phyloP scores from a whole-genome alignment of 441 rosid species.

The Gossypium schwendimanii region DNA sequence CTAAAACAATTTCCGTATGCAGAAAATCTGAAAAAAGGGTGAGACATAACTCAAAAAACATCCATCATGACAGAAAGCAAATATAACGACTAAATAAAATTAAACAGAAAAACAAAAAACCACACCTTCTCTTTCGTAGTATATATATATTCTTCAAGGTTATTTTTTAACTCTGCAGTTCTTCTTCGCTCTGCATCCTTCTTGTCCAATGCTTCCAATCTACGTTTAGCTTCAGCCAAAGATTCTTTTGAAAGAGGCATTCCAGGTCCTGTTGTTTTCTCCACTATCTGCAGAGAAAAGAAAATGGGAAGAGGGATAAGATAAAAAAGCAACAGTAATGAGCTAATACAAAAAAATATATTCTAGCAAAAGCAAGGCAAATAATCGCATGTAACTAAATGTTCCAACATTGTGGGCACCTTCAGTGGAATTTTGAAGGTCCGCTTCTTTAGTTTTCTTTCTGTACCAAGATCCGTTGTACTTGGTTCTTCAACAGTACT shows the following conservation, averaged over 20 bases:
- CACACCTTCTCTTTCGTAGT: constrained; percentile 93
- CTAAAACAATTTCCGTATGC: not conserved
- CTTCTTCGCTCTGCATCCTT: constrained; percentile 82
- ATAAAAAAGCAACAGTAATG: not conserved
- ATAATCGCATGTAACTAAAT: not conserved
- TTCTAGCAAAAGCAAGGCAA: not conserved
- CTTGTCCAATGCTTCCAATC: constrained; percentile 72
- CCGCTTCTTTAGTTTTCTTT: constrained; percentile 70
- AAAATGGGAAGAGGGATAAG: constrained; percentile 1
- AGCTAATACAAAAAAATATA: not conserved
- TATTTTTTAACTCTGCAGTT: constrained; percentile 88
- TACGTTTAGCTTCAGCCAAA: constrained; percentile 56
- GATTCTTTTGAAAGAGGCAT: constrained; percentile 56
- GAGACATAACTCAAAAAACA: not conserved
- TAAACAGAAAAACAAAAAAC: constrained; percentile 16
- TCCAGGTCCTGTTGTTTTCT: constrained; percentile 82
- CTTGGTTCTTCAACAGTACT: constrained; percentile 45
- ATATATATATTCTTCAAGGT: constrained; percentile 88
- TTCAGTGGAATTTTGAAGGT: constrained; percentile 80
- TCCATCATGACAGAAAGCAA: constrained; percentile 7
- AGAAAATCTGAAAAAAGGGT: not conserved
- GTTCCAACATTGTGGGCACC: constrained; percentile 34
- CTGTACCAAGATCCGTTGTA: constrained; percentile 46
- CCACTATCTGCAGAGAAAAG: constrained; percentile 47
- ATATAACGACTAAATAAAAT: not conserved